Percentiles rank a stretch among this genome's conserved stretches.
Conservation (phyloP, 345 rosid species). For the Camelina laxa region DNA sequence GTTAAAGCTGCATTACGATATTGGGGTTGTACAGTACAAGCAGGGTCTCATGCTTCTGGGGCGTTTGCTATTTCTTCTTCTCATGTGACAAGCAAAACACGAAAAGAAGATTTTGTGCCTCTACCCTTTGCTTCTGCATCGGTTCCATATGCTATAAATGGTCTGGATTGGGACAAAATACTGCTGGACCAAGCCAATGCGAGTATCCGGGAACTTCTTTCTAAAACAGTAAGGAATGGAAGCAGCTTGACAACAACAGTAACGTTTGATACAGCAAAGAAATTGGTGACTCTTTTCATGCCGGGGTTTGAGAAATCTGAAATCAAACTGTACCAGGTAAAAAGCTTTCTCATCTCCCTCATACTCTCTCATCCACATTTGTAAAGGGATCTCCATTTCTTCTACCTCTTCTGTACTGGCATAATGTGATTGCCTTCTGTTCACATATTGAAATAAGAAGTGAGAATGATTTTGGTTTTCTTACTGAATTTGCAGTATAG, state of each 20-base stretch:
- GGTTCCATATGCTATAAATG: conserved; percentile 51
- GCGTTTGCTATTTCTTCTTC: conserved; percentile 56
- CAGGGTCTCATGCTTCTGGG: conserved; percentile 76
- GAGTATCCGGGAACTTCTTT: conserved; percentile 58
- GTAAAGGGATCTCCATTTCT: background rate
- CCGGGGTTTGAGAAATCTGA: conserved; percentile 94
- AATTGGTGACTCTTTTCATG: conserved; percentile 76
- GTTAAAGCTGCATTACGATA: conserved; percentile 70
- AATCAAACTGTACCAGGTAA: conserved; percentile 90
- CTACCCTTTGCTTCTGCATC: conserved; percentile 62
- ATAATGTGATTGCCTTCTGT: background rate
- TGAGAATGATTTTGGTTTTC: conserved; percentile 4
- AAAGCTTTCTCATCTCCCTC: conserved; percentile 5
- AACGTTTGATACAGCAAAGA: conserved; percentile 59
- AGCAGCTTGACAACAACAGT: conserved; percentile 51
- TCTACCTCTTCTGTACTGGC: background rate
- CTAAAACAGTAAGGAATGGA: conserved; percentile 40
- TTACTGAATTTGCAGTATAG: conserved; percentile 69
- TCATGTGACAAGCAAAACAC: conserved; percentile 37
- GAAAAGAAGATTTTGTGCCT: conserved; percentile 60
- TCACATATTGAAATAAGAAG: background rate
- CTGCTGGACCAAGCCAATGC: conserved; percentile 48
- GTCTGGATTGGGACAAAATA: conserved; percentile 66
- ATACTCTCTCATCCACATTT: background rate
- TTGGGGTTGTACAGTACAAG: conserved; percentile 89